phyloP scores from a whole-genome alignment of 2,329 filamentous ascomycete genomes.

The Fusarium cyanostomum region DNA sequence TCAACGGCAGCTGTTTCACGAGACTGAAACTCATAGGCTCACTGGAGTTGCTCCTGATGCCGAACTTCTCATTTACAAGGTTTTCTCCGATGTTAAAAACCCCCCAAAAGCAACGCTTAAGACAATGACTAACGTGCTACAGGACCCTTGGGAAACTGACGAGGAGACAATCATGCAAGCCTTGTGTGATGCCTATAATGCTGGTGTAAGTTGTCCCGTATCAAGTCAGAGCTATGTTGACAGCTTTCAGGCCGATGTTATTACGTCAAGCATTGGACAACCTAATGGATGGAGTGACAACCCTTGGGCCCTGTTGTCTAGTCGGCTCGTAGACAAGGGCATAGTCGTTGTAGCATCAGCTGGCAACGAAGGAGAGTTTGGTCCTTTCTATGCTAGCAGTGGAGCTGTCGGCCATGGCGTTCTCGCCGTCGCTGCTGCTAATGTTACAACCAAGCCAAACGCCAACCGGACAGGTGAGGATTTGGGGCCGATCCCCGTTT shows the following conservation, averaged over 20 bases:
- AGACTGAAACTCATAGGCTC: slow-evolving; percentile 44
- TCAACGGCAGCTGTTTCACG: neutral
- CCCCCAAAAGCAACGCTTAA: neutral
- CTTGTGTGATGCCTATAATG: slow-evolving; percentile 49
- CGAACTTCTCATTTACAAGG: slow-evolving; percentile 55
- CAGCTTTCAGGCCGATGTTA: slow-evolving; percentile 51
- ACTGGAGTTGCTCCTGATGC: slow-evolving; percentile 58
- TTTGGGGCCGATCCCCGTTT: slow-evolving; percentile 50
- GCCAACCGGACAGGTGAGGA: slow-evolving; percentile 41
- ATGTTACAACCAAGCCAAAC: slow-evolving; percentile 55
- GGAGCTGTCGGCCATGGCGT: slow-evolving; percentile 48
- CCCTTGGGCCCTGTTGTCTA: slow-evolving; percentile 54
- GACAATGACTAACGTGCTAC: neutral
- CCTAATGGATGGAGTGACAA: slow-evolving; percentile 53
- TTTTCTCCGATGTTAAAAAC: slow-evolving; percentile 50
- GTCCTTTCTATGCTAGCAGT: slow-evolving; percentile 56
- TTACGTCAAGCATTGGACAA: slow-evolving; percentile 53
- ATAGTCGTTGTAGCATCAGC: slow-evolving; percentile 61
- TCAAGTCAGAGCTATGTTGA: neutral
- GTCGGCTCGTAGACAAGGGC: slow-evolving; percentile 54
- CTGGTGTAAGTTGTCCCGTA: slow-evolving; percentile 40
- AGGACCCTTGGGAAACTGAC: slow-evolving; percentile 46
- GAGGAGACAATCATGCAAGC: slow-evolving; percentile 50
- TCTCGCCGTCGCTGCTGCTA: slow-evolving; percentile 50
- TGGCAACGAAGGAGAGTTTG: slow-evolving; percentile 60